A percentile compares a stretch with the other conserved stretches of the same genome.
Evolutionary conservation across 371 early-diverging fungal species (phyloP).

Genomic region (Zopfochytrium polystomum): DNA sequence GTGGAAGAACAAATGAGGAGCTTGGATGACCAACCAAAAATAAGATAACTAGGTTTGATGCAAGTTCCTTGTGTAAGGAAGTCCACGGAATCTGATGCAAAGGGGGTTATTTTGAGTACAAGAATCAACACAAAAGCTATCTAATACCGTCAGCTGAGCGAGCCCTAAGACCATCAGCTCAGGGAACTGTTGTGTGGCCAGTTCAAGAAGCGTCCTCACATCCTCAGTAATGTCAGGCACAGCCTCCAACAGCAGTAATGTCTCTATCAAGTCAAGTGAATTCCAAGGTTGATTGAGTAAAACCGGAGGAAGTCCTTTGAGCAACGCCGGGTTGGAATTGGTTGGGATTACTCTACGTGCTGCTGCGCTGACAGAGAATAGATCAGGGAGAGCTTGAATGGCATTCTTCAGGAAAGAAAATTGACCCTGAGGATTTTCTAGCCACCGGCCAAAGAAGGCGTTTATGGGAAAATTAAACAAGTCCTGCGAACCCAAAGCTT

Average conservation of each 20-base stretch:
- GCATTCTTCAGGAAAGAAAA: slow-evolving; percentile 65
- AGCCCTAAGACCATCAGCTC: slow-evolving; percentile 77
- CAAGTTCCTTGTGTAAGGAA: slow-evolving; percentile 64
- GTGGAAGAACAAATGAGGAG: slow-evolving; percentile 66
- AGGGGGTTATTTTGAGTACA: too few species aligned
- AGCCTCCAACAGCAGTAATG: slow-evolving; percentile 62
- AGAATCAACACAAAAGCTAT: too few species aligned
- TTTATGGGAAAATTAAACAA: slow-evolving; percentile 62
- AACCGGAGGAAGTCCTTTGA: slow-evolving; percentile 47
- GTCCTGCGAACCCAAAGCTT: slow-evolving; percentile 31
- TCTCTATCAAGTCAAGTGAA: slow-evolving; percentile 70
- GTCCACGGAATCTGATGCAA: slow-evolving; percentile 58
- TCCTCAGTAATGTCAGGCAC: slow-evolving; percentile 59
- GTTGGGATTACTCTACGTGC: slow-evolving; percentile 26
- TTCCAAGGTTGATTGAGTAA: slow-evolving; percentile 69
- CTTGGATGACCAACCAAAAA: slow-evolving; percentile 67
- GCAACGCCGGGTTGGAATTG: slow-evolving; percentile 6
- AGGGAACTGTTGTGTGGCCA: slow-evolving; percentile 63
- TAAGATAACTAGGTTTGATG: slow-evolving; percentile 60
- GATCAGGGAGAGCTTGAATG: slow-evolving; percentile 57
- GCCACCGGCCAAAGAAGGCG: slow-evolving; percentile 75
- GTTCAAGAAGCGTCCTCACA: slow-evolving; percentile 64
- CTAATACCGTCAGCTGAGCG: slow-evolving; percentile 58
- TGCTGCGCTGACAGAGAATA: slow-evolving; percentile 32
- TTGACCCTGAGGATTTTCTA: slow-evolving; percentile 69